These are phyloP conservation scores for Apostasia ramifera DNA, from an alignment of 106 monocot genomes.

Conservation along the genomic window DNA sequence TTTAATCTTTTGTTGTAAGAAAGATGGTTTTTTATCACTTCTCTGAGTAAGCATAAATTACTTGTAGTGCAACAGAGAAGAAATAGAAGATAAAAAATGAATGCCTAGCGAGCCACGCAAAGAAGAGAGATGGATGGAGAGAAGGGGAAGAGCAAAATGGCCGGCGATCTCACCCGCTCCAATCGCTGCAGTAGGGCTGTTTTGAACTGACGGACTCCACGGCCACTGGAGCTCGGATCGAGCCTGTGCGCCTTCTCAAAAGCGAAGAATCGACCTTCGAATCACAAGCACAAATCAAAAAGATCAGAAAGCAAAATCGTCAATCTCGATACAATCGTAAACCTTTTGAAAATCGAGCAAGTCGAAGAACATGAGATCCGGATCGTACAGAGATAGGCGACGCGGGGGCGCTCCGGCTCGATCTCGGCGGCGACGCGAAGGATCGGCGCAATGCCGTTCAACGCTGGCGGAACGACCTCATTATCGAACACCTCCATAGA, in stretches of 20 bases:
- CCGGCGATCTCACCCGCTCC: conserved; percentile 35
- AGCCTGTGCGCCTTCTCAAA: conserved; percentile 81
- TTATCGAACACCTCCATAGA: conserved; percentile 98
- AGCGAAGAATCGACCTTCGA: conserved; percentile 66
- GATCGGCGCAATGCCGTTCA: conserved; percentile 71
- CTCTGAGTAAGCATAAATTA: too few species aligned
- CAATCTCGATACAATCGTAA: too few species aligned
- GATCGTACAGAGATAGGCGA: conserved; percentile 78
- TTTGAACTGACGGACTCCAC: conserved; percentile 82
- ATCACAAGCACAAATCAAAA: background rate
- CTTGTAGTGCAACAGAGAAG: background rate
- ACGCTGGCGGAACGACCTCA: conserved; percentile 86
- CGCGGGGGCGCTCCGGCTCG: conserved; percentile 82
- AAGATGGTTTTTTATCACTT: too few species aligned
- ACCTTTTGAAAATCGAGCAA: too few species aligned
- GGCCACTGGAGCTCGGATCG: conserved; percentile 65
- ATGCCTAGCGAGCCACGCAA: background rate
- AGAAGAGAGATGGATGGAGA: background rate
- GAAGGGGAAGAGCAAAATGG: background rate
- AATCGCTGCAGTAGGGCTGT: conserved; percentile 57
- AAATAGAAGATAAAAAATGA: background rate
- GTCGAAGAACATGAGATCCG: background rate
- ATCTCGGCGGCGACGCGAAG: conserved; percentile 95
- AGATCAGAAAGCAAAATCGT: background rate
- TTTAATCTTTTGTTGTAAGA: too few species aligned